Percentiles rank a stretch among this genome's conserved stretches.
These are phyloP conservation scores for Sambucus nigra DNA, from an alignment of 129 eudicot genomes.

Conservation along the genomic window DNA sequence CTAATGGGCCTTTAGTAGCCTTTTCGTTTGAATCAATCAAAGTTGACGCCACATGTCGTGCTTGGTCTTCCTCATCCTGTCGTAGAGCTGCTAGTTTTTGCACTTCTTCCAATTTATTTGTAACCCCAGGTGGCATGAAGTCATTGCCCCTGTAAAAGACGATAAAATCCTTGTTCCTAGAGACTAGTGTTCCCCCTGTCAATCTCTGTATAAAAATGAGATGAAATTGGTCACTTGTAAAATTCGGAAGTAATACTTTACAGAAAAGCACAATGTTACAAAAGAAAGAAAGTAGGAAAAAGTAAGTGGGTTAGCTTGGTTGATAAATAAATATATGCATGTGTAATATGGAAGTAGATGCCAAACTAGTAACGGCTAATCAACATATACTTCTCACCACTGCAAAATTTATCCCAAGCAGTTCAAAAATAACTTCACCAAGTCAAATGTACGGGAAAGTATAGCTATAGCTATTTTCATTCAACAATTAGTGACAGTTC, in stretches of 20 bases:
- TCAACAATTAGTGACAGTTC: background rate
- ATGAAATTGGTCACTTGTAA: background rate
- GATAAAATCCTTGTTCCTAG: constrained; percentile 85
- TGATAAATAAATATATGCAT: no score
- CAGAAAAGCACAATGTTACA: background rate
- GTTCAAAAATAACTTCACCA: no score
- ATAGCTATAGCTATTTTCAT: no score
- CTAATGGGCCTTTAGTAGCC: constrained; percentile 32
- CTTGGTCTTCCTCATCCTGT: constrained; percentile 77
- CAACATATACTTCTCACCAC: no score
- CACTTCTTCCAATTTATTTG: constrained; percentile 46
- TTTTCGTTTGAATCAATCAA: constrained; percentile 30
- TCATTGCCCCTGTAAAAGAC: constrained; percentile 94
- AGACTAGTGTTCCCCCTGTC: constrained; percentile 89
- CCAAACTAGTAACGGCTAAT: no score
- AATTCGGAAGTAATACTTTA: background rate
- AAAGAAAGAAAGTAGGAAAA: background rate
- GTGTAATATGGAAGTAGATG: no score
- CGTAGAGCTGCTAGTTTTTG: constrained; percentile 34
- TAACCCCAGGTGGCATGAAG: constrained; percentile 67
- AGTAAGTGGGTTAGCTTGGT: no score
- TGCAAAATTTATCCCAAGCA: no score
- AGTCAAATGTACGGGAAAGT: no score
- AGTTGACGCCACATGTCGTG: constrained; percentile 44
- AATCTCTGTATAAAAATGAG: constrained; percentile 41